Conservation (phyloP, 2,329 filamentous ascomycete genomes). For the Nothopassalora personata region DNA sequence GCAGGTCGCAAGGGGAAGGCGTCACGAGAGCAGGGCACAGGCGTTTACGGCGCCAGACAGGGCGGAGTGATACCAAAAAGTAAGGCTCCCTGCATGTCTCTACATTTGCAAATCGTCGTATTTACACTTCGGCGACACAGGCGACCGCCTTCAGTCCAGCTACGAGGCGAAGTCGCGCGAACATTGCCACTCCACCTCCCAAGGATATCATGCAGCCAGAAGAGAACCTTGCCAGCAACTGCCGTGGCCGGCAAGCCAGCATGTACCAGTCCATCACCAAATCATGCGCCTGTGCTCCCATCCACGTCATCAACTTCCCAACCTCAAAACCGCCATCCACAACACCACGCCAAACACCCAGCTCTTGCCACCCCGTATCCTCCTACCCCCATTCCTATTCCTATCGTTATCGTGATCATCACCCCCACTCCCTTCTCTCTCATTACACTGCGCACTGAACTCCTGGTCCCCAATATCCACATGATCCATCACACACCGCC, state of each 20-base stretch:
- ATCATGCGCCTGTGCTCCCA: not conserved
- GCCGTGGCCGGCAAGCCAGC: not conserved
- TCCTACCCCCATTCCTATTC: not conserved
- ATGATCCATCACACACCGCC: slow-evolving; percentile 5
- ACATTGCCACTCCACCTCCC: not conserved
- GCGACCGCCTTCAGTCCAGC: not conserved
- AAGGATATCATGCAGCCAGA: not conserved
- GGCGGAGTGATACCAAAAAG: slow-evolving; percentile 1
- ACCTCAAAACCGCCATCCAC: not conserved
- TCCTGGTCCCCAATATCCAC: not conserved
- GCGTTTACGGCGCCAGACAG: not conserved
- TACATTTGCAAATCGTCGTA: not conserved
- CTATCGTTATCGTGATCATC: not conserved
- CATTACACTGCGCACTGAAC: slow-evolving; percentile 1
- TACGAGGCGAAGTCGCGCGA: not conserved
- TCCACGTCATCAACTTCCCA: not conserved
- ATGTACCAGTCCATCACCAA: not conserved
- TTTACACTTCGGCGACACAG: not conserved
- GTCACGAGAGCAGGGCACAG: not conserved
- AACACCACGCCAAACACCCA: not conserved
- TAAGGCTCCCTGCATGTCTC: slow-evolving; percentile 1
- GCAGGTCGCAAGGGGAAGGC: not conserved
- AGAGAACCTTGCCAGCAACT: not conserved
- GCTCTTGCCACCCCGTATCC: not conserved
- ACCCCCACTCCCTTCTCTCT: not conserved